Conservation (phyloP, 2,329 filamentous ascomycete species). For the Exserohilum rostratum region DNA sequence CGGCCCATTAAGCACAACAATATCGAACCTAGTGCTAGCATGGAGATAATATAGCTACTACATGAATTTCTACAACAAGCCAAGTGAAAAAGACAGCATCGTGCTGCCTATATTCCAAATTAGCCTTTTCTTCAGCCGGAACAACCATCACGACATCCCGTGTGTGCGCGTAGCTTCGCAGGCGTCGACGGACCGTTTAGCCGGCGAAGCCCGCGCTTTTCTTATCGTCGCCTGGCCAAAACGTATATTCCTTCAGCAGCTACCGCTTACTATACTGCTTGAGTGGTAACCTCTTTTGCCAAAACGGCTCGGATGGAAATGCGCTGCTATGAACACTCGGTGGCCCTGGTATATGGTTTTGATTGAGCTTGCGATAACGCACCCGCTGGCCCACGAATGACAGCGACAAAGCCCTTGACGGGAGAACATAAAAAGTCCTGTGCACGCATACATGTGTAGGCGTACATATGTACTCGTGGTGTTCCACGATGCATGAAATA, state of each 20-base stretch:
- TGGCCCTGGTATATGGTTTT: constrained; percentile 10
- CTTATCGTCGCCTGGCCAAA: constrained; percentile 26
- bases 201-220: constrained; percentile 18
- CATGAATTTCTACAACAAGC: no score
- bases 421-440: background rate
- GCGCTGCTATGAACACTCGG: constrained; percentile 14
- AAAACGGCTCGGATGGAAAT: constrained; percentile 14
- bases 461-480: background rate
- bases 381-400: constrained; percentile 30
- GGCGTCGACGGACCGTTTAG: constrained; percentile 36
- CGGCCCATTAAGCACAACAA: no score
- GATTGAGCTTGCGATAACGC: constrained; percentile 16
- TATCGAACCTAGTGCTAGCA: no score
- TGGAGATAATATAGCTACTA: no score
- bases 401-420: background rate
- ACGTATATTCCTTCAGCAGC: constrained; percentile 21
- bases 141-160: constrained; percentile 19
- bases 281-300: constrained; percentile 18
- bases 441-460: constrained; percentile 22
- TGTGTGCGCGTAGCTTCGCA: constrained; percentile 11
- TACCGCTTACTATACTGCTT: constrained; percentile 36
- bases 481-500: no score
- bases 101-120: background rate
- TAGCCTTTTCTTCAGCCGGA: constrained; percentile 18
- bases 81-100: no score